phyloP scores from a whole-genome alignment of 495 filamentous ascomycete genomes.

The Eremomyces bilateralis region DNA sequence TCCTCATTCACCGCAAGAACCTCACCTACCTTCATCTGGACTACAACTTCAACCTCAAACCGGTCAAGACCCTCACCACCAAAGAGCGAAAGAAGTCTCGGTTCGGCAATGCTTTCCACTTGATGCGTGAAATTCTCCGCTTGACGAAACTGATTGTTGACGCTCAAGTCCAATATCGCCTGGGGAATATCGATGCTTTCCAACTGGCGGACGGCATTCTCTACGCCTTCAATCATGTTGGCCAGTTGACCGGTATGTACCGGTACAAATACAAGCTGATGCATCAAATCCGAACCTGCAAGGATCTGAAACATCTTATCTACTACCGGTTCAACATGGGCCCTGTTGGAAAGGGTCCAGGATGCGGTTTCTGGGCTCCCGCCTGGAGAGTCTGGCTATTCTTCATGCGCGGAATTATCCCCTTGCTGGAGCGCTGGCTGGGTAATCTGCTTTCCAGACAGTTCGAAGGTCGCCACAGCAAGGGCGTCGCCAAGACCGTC shows the following conservation, averaged over 20 bases:
- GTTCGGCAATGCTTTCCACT: conserved; percentile 97
- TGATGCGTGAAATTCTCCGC: conserved; percentile 97
- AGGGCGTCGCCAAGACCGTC: conserved; percentile 97
- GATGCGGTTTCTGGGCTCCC: conserved; percentile 98
- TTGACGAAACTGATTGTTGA: conserved; percentile 97
- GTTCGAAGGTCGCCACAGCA: conserved; percentile 97
- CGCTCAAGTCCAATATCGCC: conserved; percentile 91
- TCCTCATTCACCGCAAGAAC: conserved; percentile 96
- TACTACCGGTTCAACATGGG: conserved; percentile 99
- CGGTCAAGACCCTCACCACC: conserved; percentile 94
- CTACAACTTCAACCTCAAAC: conserved; percentile 99
- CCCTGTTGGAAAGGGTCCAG: conserved; percentile 91
- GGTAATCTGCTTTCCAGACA: conserved; percentile 92
- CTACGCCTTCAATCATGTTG: conserved; percentile 98
- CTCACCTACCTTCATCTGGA: conserved; percentile 96
- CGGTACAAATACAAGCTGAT: conserved; percentile 99
- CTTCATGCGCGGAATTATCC: conserved; percentile 98
- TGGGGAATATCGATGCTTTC: conserved; percentile 98
- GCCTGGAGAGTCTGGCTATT: conserved; percentile 99
- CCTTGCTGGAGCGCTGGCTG: conserved; percentile 89
- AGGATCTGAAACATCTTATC: conserved; percentile 97
- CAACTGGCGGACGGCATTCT: conserved; percentile 96
- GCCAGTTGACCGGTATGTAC: conserved; percentile 98
- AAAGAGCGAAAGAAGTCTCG: conserved; percentile 99
- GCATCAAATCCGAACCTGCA: conserved; percentile 99